Evolutionary conservation across 495 filamentous ascomycete species (phyloP), one percentile per base, ranked within the genome.

Genomic region (Aspergillus olivimuriae): DNA sequence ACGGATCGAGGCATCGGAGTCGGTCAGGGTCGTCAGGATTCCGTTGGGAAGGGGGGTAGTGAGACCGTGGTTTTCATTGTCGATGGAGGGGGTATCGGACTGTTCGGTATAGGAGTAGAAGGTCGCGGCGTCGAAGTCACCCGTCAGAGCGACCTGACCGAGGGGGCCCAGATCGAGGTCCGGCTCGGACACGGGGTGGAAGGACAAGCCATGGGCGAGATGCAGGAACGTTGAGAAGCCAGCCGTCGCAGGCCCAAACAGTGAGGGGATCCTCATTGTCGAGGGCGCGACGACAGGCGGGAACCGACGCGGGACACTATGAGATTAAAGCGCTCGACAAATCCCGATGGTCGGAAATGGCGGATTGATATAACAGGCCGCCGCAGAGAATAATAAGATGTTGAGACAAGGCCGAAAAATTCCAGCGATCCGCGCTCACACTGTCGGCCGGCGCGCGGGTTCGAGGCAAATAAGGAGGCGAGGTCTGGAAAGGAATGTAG

Each of bases 41-140:
- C 89, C 89, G 69, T 95, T 92, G 11, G 92, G 92, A 51, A 91
- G 78, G 34, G 81, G 81, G 12, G 84, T 80, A 23, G 96, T 75
- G 42, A 99, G 75, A 38, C 86, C 83, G 51, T 90, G 81, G 43
- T 80, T 84, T 52, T 86, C 87, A 73, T 92, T 87, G 38, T 74
- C 77, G 46, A 55, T 78, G 51, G 79, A 73, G 5, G 74, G 64
- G 24, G 74, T 65, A 63, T 94, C 78, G 26, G 75, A 81, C 62
- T 99, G 90, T 50, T 80, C 82, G 52, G 81, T 69, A 61, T 84
- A 97, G 57, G 85, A 71, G 70, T 90, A 97, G 14, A 97, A 72
- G 22, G 94, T 95, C 39, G 96, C 86, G 28, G 87, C 83, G 57
- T 84, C 77, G 60, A 97, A 99, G 65, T 97, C 83, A 47, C 92